Evolutionary conservation across 2,329 filamentous ascomycete species (phyloP), one percentile per base, ranked within the genome.

Genomic region (Fusarium sp.): DNA sequence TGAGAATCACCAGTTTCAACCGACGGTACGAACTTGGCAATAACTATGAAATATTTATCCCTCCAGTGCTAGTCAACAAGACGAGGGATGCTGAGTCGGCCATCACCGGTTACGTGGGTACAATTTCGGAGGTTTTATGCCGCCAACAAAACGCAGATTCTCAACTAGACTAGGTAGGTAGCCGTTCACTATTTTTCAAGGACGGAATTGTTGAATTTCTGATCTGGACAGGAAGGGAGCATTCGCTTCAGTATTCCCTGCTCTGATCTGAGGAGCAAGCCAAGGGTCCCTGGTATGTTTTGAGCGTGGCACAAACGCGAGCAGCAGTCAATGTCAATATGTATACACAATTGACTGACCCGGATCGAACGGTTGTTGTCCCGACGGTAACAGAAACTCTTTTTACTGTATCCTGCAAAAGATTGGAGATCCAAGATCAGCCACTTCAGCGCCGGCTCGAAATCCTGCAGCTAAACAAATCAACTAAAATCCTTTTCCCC

Each of bases 81-180:
- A 31, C 31, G 39, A 49, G 42, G 46, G 46, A 50, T 40, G 36
- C 31, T 26, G 14, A 42, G 52, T 51, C 40, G 45, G 36, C 26
- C 33, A 38, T 44, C 19, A 56, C 40, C 21, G 51, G 40, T 28
- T 26, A 19, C 26, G 51, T 64, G 55, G 28, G 44, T 56, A 49
- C 62, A 61, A 67, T 67, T 60, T 66, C 62, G 61, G 63, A 66
- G 50, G 22, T 36, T 56, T 62, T 45, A 66, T 62, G 62, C 63
- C 51, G 63, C 28, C 33, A 49, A 22, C 15, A 52, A 31, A 45
- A 38, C 44, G 44, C 38, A 26, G 39, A 45, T 44, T 39, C 26
- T 46, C 19, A 51, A 33, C 38, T 45, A 24, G 24, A 39, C 38
- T 45, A 19, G 19, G 19, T 3, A 19, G 19, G 19, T 19, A 22